These are phyloP conservation scores for Pleodorina starrii DNA, from an alignment of 139 green algal species.

Conservation along the genomic window DNA sequence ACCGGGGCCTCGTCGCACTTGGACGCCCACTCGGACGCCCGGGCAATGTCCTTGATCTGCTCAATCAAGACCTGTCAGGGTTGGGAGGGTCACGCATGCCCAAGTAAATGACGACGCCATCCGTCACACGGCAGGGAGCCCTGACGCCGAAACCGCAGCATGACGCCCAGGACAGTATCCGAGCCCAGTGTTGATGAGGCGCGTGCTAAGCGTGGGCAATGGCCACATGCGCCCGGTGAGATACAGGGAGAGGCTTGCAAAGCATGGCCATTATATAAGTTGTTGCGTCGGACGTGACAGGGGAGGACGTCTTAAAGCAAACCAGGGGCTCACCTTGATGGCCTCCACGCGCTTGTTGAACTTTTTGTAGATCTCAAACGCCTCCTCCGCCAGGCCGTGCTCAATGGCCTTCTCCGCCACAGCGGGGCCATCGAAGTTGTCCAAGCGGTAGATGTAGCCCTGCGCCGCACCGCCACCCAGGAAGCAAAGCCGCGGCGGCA, in stretches of 20 bases:
- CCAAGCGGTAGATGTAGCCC: constrained; percentile 97
- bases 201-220: no score
- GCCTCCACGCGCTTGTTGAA: constrained; percentile 85
- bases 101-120: no score
- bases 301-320: no score
- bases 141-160: no score
- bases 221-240: no score
- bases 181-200: no score
- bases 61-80: constrained; percentile 89
- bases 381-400: constrained; percentile 95
- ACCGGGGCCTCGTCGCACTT: constrained; percentile 91
- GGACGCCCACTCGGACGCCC: constrained; percentile 89
- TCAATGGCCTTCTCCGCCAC: constrained; percentile 92
- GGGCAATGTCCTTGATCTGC: constrained; percentile 88
- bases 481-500: background rate
- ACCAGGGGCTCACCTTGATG: constrained; percentile 77
- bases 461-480: constrained; percentile 72
- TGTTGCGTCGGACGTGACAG: no score
- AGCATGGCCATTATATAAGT: no score
- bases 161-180: no score
- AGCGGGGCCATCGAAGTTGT: constrained; percentile 98
- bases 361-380: constrained; percentile 99
- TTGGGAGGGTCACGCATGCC: no score
- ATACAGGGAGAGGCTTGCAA: no score
- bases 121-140: no score